These are phyloP conservation scores for Hanseniaspora lachancei DNA, from an alignment of 805 yeast species.

Conservation along the genomic window DNA sequence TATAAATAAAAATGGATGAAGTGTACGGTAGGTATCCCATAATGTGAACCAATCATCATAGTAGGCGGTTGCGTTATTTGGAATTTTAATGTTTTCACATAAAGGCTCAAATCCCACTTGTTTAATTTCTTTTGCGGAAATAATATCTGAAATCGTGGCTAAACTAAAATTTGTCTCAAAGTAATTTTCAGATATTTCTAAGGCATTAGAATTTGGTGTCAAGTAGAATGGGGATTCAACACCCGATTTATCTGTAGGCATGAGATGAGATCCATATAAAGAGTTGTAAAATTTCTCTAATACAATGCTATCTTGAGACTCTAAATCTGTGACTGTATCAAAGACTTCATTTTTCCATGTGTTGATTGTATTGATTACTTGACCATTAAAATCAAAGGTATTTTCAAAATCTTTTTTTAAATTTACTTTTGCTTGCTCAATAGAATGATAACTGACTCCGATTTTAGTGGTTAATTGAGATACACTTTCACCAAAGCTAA, in stretches of 20 bases:
- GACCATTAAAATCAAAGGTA: constrained; percentile 10
- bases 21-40: constrained; percentile 30
- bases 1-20: constrained; percentile 27
- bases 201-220: background rate
- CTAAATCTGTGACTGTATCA: constrained; percentile 16
- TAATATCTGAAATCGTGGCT: background rate
- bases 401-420: background rate
- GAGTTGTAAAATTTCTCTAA: constrained; percentile 19
- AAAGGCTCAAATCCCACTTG: constrained; percentile 18
- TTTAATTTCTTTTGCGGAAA: background rate
- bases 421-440: constrained; percentile 16
- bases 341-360: constrained; percentile 22
- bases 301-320: constrained; percentile 16
- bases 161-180: background rate
- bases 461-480: constrained; percentile 12
- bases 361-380: constrained; percentile 5
- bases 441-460: constrained; percentile 16
- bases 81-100: constrained; percentile 20
- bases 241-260: constrained; percentile 27
- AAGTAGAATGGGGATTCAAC: constrained; percentile 13
- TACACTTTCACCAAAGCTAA: constrained; percentile 18
- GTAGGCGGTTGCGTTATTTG: constrained; percentile 19
- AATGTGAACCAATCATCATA: constrained; percentile 31
- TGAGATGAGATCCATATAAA: constrained; percentile 25
- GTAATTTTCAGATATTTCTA: too few relatives aligned